phyloP scores from a whole-genome alignment of 1,139 yeast genomes.

The Saccharomyces hybrid region DNA sequence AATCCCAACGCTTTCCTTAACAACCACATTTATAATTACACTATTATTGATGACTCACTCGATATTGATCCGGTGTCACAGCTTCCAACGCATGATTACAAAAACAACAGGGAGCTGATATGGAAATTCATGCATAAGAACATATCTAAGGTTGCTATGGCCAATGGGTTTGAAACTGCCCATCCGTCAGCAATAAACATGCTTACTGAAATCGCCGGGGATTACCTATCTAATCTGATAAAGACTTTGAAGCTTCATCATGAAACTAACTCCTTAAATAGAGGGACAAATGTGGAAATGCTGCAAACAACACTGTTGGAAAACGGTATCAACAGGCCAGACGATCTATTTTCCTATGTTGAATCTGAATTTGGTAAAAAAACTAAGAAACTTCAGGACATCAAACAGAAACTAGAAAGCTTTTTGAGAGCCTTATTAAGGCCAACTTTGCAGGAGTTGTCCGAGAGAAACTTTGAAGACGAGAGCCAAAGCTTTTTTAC shows the following conservation, averaged over 20 bases:
- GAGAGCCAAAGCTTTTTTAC: conserved; percentile 89
- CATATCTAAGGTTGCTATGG: conserved; percentile 79
- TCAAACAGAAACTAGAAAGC: conserved; percentile 58
- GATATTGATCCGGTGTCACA: conserved; percentile 79
- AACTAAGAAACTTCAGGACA: conserved; percentile 58
- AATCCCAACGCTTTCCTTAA: conserved; percentile 17
- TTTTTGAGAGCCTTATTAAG: conserved; percentile 75
- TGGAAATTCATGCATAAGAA: conserved; percentile 60
- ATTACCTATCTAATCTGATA: conserved; percentile 67
- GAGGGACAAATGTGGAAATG: conserved; percentile 40
- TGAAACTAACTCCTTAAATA: conserved; percentile 52
- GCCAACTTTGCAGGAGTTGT: conserved; percentile 71
- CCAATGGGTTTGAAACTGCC: conserved; percentile 84
- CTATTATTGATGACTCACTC: conserved; percentile 44
- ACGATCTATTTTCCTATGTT: conserved; percentile 64
- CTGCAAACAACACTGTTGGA: conserved; percentile 62
- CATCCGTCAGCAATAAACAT: conserved; percentile 73
- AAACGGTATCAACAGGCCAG: conserved; percentile 80
- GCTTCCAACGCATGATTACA: conserved; percentile 53
- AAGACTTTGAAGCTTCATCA: conserved; percentile 61
- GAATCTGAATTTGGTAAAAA: conserved; percentile 69
- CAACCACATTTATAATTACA: conserved; percentile 20
- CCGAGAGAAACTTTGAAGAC: conserved; percentile 75
- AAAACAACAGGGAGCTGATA: conserved; percentile 50
- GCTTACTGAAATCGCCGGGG: conserved; percentile 77